These are phyloP conservation scores for Luvunga scandens DNA, from an alignment of 345 rosid species.

Conservation along the genomic window DNA sequence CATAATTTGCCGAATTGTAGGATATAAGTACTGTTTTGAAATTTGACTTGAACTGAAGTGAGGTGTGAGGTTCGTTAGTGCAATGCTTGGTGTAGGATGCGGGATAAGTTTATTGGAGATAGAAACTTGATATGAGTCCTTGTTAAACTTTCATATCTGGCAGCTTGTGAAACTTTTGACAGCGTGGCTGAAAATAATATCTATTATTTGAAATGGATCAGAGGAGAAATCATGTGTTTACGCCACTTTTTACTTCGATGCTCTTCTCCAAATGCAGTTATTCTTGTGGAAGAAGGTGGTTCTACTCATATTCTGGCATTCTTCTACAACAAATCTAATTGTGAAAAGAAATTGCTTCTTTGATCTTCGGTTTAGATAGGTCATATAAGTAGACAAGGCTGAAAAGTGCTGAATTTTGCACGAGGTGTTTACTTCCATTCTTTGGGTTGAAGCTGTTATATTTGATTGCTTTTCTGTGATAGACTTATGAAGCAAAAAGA, in stretches of 20 bases:
- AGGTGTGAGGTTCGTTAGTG: not conserved
- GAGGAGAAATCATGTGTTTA: not conserved
- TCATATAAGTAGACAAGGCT: not conserved
- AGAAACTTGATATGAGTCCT: not conserved
- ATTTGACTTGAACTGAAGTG: not conserved
- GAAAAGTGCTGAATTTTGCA: not conserved
- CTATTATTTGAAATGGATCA: not conserved
- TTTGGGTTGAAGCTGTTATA: not conserved
- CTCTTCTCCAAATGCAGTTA: not conserved
- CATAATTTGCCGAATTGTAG: not conserved
- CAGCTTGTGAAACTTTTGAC: not conserved
- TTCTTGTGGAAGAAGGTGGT: not conserved
- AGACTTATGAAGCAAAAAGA: not conserved
- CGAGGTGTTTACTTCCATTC: not conserved
- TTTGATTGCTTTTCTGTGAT: not conserved
- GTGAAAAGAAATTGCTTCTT: not conserved
- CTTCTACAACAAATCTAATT: not conserved
- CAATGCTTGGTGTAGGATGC: not conserved
- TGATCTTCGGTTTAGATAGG: not conserved
- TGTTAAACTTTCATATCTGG: not conserved
- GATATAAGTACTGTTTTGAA: not conserved
- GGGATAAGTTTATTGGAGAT: not conserved
- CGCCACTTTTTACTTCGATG: not conserved
- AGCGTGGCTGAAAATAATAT: not conserved
- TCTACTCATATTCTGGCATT: not conserved